Base-by-base conservation (phyloP, 371 early-diverging fungal genomes). In the Mortierella sp. region DNA sequence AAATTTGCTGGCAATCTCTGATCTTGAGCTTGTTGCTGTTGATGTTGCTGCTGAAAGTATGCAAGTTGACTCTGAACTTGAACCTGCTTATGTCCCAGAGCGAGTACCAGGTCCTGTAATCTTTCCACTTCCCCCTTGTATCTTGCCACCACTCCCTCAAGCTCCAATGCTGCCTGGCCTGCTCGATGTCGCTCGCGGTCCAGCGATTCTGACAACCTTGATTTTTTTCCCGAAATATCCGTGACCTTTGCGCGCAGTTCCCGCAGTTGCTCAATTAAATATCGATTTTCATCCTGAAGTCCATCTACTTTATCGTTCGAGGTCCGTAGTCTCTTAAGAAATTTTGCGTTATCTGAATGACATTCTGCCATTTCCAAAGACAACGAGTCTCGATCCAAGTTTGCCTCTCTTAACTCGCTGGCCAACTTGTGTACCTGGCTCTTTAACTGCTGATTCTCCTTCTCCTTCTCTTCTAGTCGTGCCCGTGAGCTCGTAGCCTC, bases 301-400 rank as follows among this genome's bases (percentile, higher is more conserved):
- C 58, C 45, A 8, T 73, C 78, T 4, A 73, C 59, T 50, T 69
- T 62, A 47, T 73, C 70, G 4, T 62, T 67, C 9, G 63, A 65
- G 16, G 62, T 66, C 22, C 67, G 57, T 11, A 78, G 47, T 24
- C 78, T 69, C 48, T 73, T 78, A 63, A 73, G 38, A 48, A 69
- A 73, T 40, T 70, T 73, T n/a, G 78, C 73, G 24, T 78, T 73
- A 47, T 78, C 78, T 16, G 74, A 15, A 62, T 78, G 78, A 21
- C 70, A 64, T 15, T 73, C 74, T 11, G 48, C 43, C 78, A 78
- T 78, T 40, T 78, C 78, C 47, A 69, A 22, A 3, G 74, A 69
- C 47, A 78, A 69, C 19, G 78, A 73, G 55, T 78, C 78, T 28
- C 78, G 78, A 28, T 78, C 78, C 36, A 69, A 22, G 2, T 60